These are phyloP conservation scores for Eurotiales sp. DNA, from an alignment of 2,329 filamentous ascomycete species.

Conservation along the genomic window DNA sequence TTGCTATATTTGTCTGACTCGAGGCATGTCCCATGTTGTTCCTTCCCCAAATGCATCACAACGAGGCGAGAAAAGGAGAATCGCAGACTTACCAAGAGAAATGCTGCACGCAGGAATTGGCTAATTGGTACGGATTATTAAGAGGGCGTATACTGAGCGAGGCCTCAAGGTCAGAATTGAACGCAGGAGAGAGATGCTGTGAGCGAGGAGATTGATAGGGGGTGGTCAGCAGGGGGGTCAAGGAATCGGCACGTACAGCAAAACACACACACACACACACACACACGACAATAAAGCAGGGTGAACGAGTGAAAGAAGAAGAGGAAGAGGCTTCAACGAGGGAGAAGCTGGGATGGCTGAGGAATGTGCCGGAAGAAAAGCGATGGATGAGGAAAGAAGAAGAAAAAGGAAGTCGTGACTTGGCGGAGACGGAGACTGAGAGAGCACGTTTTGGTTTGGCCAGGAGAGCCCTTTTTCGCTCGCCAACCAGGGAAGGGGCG, in stretches of 20 bases:
- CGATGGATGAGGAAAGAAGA: not conserved
- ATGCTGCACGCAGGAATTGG: not conserved
- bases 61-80: too few relatives aligned
- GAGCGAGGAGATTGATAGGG: conserved; percentile 3
- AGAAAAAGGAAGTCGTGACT: conserved; percentile 1
- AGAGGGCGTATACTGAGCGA: conserved; percentile 8
- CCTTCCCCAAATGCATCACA: too few relatives aligned
- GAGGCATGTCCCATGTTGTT: too few relatives aligned
- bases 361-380: conserved; percentile 11
- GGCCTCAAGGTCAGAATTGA: conserved; percentile 1
- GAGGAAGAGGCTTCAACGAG: conserved; percentile 26
- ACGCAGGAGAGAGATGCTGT: not conserved
- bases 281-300: conserved; percentile 19
- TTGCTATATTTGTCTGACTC: too few relatives aligned
- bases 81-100: not conserved
- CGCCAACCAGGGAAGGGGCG: not conserved
- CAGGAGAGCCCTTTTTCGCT: too few relatives aligned
- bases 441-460: conserved; percentile 10
- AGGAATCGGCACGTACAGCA: conserved; percentile 16
- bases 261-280: conserved; percentile 20
- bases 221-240: conserved; percentile 1
- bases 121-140: not conserved
- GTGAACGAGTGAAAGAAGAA: conserved; percentile 34
- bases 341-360: conserved; percentile 27
- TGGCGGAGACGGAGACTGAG: too few relatives aligned